These are phyloP conservation scores for Vigna unguiculata DNA, from an alignment of 306 rosid species.

Conservation along the genomic window DNA sequence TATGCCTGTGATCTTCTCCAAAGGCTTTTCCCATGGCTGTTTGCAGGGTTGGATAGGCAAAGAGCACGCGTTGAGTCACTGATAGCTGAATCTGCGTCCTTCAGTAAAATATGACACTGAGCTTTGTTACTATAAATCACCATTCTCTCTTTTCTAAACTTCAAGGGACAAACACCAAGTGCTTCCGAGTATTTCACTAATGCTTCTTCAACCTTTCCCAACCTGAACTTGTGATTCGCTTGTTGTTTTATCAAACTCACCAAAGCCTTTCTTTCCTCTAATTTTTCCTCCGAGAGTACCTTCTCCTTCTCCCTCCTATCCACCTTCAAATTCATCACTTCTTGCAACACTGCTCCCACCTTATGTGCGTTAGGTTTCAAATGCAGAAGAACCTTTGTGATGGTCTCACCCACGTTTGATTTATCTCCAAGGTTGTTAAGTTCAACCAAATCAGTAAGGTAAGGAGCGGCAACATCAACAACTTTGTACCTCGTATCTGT, in stretches of 20 bases:
- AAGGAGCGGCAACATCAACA: conserved; percentile 49
- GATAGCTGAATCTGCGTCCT: conserved; percentile 58
- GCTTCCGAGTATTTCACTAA: conserved; percentile 61
- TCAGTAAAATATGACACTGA: conserved; percentile 62
- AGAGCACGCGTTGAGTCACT: conserved; percentile 77
- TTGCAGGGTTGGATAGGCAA: conserved; percentile 61
- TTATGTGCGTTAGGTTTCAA: conserved; percentile 13
- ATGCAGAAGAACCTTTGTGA: conserved; percentile 56
- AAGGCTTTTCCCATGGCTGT: conserved; percentile 63
- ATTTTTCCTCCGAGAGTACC: conserved; percentile 38
- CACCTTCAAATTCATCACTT: conserved; percentile 52
- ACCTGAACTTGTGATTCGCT: conserved; percentile 58
- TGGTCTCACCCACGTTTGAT: conserved; percentile 61
- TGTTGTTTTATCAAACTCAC: conserved; percentile 55
- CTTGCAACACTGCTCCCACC: conserved; percentile 38
- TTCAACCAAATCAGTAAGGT: conserved; percentile 69
- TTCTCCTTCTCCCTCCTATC: conserved; percentile 53
- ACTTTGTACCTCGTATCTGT: conserved; percentile 67
- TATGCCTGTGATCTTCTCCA: conserved; percentile 85
- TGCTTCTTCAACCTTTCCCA: conserved; percentile 68
- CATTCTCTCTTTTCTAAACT: conserved; percentile 64
- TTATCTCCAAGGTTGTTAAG: conserved; percentile 64
- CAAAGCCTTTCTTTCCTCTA: conserved; percentile 54
- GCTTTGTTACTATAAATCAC: conserved; percentile 69
- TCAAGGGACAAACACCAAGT: conserved; percentile 60